Percentiles rank a stretch among this genome's conserved stretches.
phyloP scores from a whole-genome alignment of 257 asterid genomes.

The Ehretia macrophylla region DNA sequence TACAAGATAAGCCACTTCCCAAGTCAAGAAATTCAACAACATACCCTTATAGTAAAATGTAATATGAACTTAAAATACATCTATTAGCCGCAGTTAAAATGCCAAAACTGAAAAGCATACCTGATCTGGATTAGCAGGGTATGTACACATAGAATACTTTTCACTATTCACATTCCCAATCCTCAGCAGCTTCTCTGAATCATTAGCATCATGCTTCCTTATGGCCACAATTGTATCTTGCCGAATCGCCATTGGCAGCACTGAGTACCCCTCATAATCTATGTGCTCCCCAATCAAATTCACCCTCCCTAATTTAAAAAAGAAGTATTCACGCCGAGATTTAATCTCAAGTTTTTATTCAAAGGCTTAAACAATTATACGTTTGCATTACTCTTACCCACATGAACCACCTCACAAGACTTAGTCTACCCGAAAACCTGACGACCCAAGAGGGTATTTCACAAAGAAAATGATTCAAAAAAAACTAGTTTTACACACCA shows the following conservation, averaged over 20 bases:
- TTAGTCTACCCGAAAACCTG: too few relatives aligned
- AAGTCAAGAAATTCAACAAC: too few relatives aligned
- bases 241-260: conserved; percentile 96
- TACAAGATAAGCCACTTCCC: background rate
- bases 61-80: too few relatives aligned
- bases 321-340: background rate
- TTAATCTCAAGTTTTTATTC: background rate
- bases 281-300: conserved; percentile 98
- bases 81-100: background rate
- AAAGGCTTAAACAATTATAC: background rate
- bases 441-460: too few relatives aligned
- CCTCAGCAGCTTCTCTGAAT: conserved; percentile 48
- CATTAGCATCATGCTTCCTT: conserved; percentile 32
- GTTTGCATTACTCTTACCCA: too few relatives aligned
- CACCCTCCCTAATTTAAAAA: conserved; percentile 63
- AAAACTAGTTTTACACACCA: too few relatives aligned
- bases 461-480: too few relatives aligned
- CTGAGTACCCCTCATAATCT: conserved; percentile 98
- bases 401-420: too few relatives aligned
- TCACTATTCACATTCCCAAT: conserved; percentile 78
- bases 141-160: conserved; percentile 72
- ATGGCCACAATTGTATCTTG: conserved; percentile 94
- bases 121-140: conserved; percentile 90
- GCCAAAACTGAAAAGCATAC: conserved; percentile 23
- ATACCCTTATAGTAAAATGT: too few relatives aligned